Evolutionary conservation across 75 land plant genomes (phyloP).

Genomic region (Larix kaempferi): DNA sequence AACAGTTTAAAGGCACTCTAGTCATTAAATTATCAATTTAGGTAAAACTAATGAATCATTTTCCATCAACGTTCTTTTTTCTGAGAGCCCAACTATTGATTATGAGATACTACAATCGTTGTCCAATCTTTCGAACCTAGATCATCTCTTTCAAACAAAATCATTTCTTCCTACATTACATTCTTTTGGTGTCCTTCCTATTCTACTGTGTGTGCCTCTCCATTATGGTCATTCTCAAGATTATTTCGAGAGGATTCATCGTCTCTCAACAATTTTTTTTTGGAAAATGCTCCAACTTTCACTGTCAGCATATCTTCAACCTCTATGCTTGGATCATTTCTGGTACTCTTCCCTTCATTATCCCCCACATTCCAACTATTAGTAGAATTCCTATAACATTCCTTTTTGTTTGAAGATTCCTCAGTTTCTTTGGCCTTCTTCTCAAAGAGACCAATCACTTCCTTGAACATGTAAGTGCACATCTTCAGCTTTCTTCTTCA

Average conservation of each 20-base stretch:
- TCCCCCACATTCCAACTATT: constrained; percentile 15
- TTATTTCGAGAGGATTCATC: neutral
- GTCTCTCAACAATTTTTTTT: constrained; percentile 1
- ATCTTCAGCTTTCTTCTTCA: constrained; percentile 9
- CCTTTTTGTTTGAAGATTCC: constrained; percentile 32
- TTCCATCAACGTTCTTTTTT: constrained; percentile 2
- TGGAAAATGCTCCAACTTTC: constrained; percentile 9
- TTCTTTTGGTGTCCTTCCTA: neutral
- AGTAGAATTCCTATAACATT: constrained; percentile 9
- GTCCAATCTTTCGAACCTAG: neutral
- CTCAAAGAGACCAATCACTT: constrained; percentile 25
- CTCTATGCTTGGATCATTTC: constrained; percentile 28
- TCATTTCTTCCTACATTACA: neutral
- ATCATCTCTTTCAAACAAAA: neutral
- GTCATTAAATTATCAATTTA: too few species aligned
- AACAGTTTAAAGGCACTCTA: too few species aligned
- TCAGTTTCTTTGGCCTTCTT: constrained; percentile 22
- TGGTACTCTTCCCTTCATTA: constrained; percentile 17
- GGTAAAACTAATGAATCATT: constrained; percentile 10
- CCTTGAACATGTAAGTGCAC: constrained; percentile 24
- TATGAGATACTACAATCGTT: neutral
- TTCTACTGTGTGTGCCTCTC: neutral
- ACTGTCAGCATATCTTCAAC: constrained; percentile 23
- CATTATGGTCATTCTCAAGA: neutral
- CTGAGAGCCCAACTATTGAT: constrained; percentile 3